A percentile compares a stretch with the other conserved stretches of the same genome.
Evolutionary conservation across 1,284 basidiomycete species (phyloP).

Genomic region (Ceratobasidium sp.): DNA sequence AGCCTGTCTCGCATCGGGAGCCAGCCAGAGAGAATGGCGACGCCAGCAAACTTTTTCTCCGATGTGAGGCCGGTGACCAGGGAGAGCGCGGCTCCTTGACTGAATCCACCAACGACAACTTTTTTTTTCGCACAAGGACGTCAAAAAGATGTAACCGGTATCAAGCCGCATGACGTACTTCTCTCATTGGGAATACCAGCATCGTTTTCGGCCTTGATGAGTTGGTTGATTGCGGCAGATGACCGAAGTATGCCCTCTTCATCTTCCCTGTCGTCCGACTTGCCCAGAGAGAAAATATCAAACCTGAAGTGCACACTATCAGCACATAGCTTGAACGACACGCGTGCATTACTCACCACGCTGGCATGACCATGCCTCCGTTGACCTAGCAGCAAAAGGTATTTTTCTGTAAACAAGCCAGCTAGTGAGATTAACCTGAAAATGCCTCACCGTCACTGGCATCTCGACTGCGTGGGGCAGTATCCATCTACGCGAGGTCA

Average conservation of each 20-base stretch:
- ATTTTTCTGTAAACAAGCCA: constrained; percentile 50
- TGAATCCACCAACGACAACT: constrained; percentile 86
- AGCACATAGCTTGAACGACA: constrained; percentile 27
- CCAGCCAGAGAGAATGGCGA: constrained; percentile 80
- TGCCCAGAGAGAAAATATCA: constrained; percentile 46
- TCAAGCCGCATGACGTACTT: constrained; percentile 39
- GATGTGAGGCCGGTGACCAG: constrained; percentile 70
- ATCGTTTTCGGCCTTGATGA: constrained; percentile 79
- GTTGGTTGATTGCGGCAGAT: constrained; percentile 64
- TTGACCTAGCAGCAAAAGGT: constrained; percentile 68
- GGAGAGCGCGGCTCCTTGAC: constrained; percentile 84
- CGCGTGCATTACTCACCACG: constrained; percentile 60
- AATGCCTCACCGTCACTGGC: constrained; percentile 49
- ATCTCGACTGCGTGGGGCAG: constrained; percentile 74
- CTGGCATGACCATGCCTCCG: constrained; percentile 70
- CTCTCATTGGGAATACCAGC: constrained; percentile 66
- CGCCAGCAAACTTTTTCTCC: constrained; percentile 73
- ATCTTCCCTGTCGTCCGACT: constrained; percentile 86
- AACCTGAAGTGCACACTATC: constrained; percentile 13
- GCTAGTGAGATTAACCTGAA: not conserved
- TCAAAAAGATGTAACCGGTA: constrained; percentile 25
- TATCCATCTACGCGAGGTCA: constrained; percentile 59
- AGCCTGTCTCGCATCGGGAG: constrained; percentile 71
- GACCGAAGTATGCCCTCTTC: constrained; percentile 69
- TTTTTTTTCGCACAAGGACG: constrained; percentile 48